Evolutionary conservation across 2,329 filamentous ascomycete genomes (phyloP), one percentile per base, ranked within the genome.

Genomic region (Fusarium protoensiforme): DNA sequence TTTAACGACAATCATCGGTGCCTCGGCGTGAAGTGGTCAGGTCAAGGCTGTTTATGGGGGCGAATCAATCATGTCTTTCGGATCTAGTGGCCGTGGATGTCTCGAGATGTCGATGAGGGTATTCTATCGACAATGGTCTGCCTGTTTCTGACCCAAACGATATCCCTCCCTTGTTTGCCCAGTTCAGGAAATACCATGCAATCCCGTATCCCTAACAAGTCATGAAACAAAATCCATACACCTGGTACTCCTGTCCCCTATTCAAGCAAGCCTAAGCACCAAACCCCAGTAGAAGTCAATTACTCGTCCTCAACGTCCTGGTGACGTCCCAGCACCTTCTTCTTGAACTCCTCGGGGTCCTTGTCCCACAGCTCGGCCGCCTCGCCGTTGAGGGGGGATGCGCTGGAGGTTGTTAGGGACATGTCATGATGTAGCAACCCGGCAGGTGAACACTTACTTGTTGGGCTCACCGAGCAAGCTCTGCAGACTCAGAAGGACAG

Each of bases 311-410:
- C 91, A 31, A 92, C 82, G 74, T 92, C 91, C 54, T 86, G 85
- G 83, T 92, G 90, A 68, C 91, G 87, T 57, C 84, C 89, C 72
- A 89, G 78, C 36, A 92, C 90, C 84, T 92, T 92, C 75, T 90
- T 90, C 89, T 98, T 94, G 88, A 96, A 98, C 82, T 97, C 94
- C 53, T 90, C 91, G 39, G 91, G 87, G 81, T 98, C 91, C 77
- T 92, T 94, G 82, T 98, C 96, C 95, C 96, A 99, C 46, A 99
- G 88, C 82, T 98, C 94, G 18, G 97, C 96, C 33, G 96, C 96
- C 83, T 99, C 95, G 68, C 95, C 97, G 78, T 99, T 99, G 73
- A 99, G 87, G 3, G 96, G 96, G 75, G 94, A 98, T 67, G 96
- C 91, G 83, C 96, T 98, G 27, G 9, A 6, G 31, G 61, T 75